Percentiles rank a stretch among this genome's conserved stretches.
phyloP scores from a whole-genome alignment of 2,329 filamentous ascomycete genomes.

The Aspergillus ruber region DNA sequence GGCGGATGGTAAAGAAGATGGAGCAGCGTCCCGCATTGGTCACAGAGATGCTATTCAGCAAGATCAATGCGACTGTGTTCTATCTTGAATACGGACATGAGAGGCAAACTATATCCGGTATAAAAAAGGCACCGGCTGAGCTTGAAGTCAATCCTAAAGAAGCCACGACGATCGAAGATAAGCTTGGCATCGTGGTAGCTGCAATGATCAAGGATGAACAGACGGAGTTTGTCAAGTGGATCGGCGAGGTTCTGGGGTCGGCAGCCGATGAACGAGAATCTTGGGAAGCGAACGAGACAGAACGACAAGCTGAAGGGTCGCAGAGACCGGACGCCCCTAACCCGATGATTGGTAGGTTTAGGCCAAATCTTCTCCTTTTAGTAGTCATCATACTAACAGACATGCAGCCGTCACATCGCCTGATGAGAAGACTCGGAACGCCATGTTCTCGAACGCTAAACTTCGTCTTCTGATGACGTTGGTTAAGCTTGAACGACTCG shows the following conservation, averaged over 20 bases:
- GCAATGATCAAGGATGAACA: conserved; percentile 75
- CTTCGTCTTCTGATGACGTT: conserved; percentile 78
- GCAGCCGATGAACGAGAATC: conserved; percentile 67
- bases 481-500: conserved; percentile 61
- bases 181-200: conserved; percentile 73
- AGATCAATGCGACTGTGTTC: conserved; percentile 72
- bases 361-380: background rate
- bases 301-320: conserved; percentile 43
- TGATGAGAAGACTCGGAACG: conserved; percentile 59
- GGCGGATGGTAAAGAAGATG: conserved; percentile 75
- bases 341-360: conserved; percentile 42
- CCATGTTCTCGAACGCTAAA: conserved; percentile 84
- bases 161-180: conserved; percentile 56
- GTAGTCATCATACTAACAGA: conserved; percentile 2
- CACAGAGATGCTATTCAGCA: conserved; percentile 91
- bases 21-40: conserved; percentile 78
- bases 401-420: conserved; percentile 55
- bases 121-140: conserved; percentile 67
- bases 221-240: conserved; percentile 69
- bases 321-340: conserved; percentile 19
- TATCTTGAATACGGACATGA: conserved; percentile 90
- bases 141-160: conserved; percentile 72
- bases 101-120: conserved; percentile 62
- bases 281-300: conserved; percentile 68
- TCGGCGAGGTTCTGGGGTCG: conserved; percentile 63